Evolutionary conservation across 805 yeast genomes (phyloP).

Genomic region (Wickerhamomyces strasburgensis): DNA sequence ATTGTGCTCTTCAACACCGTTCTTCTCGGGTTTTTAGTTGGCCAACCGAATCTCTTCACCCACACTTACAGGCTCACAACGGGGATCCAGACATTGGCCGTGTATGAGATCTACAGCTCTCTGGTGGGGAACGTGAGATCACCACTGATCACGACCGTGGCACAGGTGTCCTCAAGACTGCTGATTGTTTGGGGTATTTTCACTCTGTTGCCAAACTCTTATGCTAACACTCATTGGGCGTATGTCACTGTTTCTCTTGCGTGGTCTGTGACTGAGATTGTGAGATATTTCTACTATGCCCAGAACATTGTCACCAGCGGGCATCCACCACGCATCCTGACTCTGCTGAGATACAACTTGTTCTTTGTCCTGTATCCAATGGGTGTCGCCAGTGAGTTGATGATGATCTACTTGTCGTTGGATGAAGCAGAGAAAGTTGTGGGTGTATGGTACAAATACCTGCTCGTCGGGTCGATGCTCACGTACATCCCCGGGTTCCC

Average conservation of each 20-base stretch:
- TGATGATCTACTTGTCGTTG: slow-evolving; percentile 64
- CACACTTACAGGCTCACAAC: slow-evolving; percentile 56
- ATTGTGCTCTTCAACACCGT: slow-evolving; percentile 42
- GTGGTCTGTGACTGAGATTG: slow-evolving; percentile 93
- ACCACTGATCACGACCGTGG: slow-evolving; percentile 74
- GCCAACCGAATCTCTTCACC: slow-evolving; percentile 63
- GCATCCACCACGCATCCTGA: slow-evolving; percentile 52
- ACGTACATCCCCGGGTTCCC: slow-evolving; percentile 86
- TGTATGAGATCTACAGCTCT: slow-evolving; percentile 77
- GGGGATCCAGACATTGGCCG: slow-evolving; percentile 70
- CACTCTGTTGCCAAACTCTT: slow-evolving; percentile 65
- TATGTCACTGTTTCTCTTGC: slow-evolving; percentile 69
- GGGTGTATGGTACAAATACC: slow-evolving; percentile 48
- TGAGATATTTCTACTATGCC: slow-evolving; percentile 86
- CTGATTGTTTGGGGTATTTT: slow-evolving; percentile 80
- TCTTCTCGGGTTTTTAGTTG: slow-evolving; percentile 36
- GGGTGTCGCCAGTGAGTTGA: slow-evolving; percentile 85
- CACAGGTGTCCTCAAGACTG: slow-evolving; percentile 85
- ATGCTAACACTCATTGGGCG: slow-evolving; percentile 53
- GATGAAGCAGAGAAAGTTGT: slow-evolving; percentile 54
- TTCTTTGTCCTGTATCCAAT: slow-evolving; percentile 82
- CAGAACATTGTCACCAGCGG: slow-evolving; percentile 49
- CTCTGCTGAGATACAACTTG: slow-evolving; percentile 75
- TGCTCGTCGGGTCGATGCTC: slow-evolving; percentile 51
- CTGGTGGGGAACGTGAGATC: slow-evolving; percentile 77